phyloP scores from a whole-genome alignment of 768 basidiomycete species.

The Lactarius evosmus region DNA sequence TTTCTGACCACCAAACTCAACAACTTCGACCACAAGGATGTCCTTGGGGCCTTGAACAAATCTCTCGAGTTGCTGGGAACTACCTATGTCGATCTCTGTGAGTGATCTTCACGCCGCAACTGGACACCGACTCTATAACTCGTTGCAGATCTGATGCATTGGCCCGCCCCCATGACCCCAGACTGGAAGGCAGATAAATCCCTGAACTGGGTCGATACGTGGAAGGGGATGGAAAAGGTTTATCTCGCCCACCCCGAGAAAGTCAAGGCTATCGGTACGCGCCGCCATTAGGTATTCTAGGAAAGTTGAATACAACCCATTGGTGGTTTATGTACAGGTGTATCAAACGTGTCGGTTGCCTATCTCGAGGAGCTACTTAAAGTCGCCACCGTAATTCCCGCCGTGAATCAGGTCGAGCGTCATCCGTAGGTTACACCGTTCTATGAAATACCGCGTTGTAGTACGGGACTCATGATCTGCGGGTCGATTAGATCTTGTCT shows the following conservation, averaged over 20 bases:
- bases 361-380: conserved; percentile 61
- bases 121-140: neutral
- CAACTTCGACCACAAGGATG: conserved; percentile 57
- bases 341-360: conserved; percentile 68
- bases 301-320: conserved; percentile 7
- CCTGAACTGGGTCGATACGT: conserved; percentile 69
- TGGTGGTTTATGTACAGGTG: conserved; percentile 38
- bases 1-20: conserved; percentile 79
- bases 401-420: conserved; percentile 77
- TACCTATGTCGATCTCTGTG: conserved; percentile 78
- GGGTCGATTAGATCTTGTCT: conserved; percentile 49
- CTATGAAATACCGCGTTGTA: neutral
- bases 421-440: conserved; percentile 53
- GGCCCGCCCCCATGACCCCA: conserved; percentile 71
- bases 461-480: conserved; percentile 4
- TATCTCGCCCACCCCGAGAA: conserved; percentile 65
- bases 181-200: conserved; percentile 53
- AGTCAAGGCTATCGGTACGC: conserved; percentile 68
- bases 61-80: conserved; percentile 70
- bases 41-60: conserved; percentile 58
- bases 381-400: conserved; percentile 56
- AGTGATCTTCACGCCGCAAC: conserved; percentile 24
- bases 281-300: neutral
- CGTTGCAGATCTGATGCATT: conserved; percentile 67
- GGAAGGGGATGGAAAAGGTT: conserved; percentile 73